Conservation (phyloP, 108 stramenopile species). For the Skeletonema marinoi region DNA sequence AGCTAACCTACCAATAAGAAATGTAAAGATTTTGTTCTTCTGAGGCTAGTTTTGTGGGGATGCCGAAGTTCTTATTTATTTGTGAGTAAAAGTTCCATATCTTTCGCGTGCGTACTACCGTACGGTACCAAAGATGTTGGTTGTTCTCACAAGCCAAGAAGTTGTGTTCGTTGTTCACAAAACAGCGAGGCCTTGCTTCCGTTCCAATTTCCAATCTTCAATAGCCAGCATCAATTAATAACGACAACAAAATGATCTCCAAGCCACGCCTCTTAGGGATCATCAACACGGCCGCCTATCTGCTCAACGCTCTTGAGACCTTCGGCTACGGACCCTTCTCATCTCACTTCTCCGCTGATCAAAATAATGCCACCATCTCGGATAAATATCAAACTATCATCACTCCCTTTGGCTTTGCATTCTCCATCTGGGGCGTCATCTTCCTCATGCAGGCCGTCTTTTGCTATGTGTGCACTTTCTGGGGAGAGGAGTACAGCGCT, state of each 20-base stretch:
- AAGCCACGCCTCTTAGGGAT: slow-evolving; percentile 11
- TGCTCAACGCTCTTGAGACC: slow-evolving; percentile 59
- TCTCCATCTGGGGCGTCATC: slow-evolving; percentile 84
- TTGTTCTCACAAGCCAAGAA: too few relatives aligned
- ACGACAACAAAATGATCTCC: not conserved
- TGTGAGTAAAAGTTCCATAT: too few relatives aligned
- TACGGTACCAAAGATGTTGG: too few relatives aligned
- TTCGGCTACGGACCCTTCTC: slow-evolving; percentile 52
- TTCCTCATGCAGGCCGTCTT: slow-evolving; percentile 70
- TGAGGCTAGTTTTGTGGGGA: too few relatives aligned
- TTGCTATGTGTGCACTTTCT: slow-evolving; percentile 42
- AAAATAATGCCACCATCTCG: slow-evolving; percentile 34
- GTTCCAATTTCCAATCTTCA: too few relatives aligned
- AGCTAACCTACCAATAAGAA: too few relatives aligned
- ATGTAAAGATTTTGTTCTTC: too few relatives aligned
- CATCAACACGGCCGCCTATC: slow-evolving; percentile 62
- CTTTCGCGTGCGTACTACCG: too few relatives aligned
- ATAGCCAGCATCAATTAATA: too few relatives aligned
- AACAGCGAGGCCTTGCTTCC: too few relatives aligned
- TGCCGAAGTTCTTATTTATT: too few relatives aligned
- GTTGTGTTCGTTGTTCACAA: too few relatives aligned
- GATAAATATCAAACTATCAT: slow-evolving; percentile 84
- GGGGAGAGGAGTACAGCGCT: slow-evolving; percentile 16
- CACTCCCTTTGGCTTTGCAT: slow-evolving; percentile 74
- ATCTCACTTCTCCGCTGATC: slow-evolving; percentile 7